A percentile compares a stretch with the other conserved stretches of the same genome.
These are phyloP conservation scores for Excoecaria cochinchinensis DNA, from an alignment of 345 rosid species.

Conservation along the genomic window DNA sequence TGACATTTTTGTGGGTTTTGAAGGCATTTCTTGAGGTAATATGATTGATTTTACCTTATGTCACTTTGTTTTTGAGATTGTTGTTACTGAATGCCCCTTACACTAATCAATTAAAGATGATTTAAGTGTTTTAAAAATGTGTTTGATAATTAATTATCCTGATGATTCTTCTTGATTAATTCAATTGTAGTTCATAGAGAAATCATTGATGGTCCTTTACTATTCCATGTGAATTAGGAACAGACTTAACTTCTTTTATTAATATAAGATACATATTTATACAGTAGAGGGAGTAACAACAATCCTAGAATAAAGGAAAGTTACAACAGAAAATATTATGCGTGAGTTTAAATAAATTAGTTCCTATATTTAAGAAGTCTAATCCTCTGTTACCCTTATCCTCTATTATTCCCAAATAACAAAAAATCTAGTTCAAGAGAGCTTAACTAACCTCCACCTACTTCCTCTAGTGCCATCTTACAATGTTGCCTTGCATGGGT, in stretches of 20 bases:
- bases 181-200: background rate
- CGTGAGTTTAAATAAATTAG: too few species aligned
- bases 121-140: too few species aligned
- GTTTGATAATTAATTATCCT: too few species aligned
- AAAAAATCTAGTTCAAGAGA: background rate
- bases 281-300: too few species aligned
- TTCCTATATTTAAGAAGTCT: too few species aligned
- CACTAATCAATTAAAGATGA: background rate
- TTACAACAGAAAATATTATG: too few species aligned
- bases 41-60: background rate
- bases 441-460: too few species aligned
- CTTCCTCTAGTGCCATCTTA: background rate
- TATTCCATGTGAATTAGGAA: too few species aligned
- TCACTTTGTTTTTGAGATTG: background rate
- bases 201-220: background rate
- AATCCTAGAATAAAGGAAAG: too few species aligned
- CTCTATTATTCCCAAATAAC: background rate
- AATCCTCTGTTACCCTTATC: too few species aligned
- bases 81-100: background rate
- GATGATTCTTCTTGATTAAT: background rate
- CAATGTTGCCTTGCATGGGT: background rate
- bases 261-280: too few species aligned
- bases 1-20: constrained; percentile 82
- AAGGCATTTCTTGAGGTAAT: constrained; percentile 93
- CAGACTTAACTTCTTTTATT: too few species aligned